Evolutionary conservation across 495 filamentous ascomycete species (phyloP), one percentile per base, ranked within the genome.

Genomic region (Clohesyomyces aquaticus): DNA sequence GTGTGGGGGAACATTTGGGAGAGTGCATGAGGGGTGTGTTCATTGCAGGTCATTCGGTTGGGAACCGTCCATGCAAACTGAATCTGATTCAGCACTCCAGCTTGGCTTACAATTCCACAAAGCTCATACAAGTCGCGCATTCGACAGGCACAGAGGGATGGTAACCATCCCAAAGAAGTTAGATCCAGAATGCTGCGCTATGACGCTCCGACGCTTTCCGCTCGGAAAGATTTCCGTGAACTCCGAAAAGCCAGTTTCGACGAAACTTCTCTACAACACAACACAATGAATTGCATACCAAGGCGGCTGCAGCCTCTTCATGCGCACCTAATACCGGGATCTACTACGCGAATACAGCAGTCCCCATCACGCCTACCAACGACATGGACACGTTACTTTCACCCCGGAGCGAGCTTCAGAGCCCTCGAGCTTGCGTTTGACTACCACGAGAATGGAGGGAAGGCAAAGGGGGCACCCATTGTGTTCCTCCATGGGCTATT

Each of bases 401-500:
- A 70, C 42, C 49, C 62, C 28, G 51, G 46, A 21, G 38, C 50
- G 21, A 55, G 48, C 45, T 41, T 11, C 3, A 35, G 54, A n/a
- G 46, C 58, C 6, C 32, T 70, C 12, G 62, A 61, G 6, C 67
- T 70, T 9, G 63, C 67, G 6, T 70, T 41, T 48, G 62, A 61
- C 21, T 51, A 61, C 16, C 67, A 70, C 32, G 59, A 70, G 22
- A 66, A 66, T 53, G 57, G 53, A n/a, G 67, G 67, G 4, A 59
- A 66, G 38, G 57, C 63, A 3, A 66, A 25, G 18, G 81, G 82
- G 47, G 72, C 82, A 45, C 91, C 94, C 0, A 88, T 98, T 60
- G 76, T 98, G 66, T 85, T 98, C 63, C 83, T 98, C 75, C 94
- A 98, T 74, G 94, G 94, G 3, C 81, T 98, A 16, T 98, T 98